A percentile compares a stretch with the other conserved stretches of the same genome.
Evolutionary conservation across 2,329 filamentous ascomycete genomes (phyloP).

Genomic region (Clarireedia paspali): DNA sequence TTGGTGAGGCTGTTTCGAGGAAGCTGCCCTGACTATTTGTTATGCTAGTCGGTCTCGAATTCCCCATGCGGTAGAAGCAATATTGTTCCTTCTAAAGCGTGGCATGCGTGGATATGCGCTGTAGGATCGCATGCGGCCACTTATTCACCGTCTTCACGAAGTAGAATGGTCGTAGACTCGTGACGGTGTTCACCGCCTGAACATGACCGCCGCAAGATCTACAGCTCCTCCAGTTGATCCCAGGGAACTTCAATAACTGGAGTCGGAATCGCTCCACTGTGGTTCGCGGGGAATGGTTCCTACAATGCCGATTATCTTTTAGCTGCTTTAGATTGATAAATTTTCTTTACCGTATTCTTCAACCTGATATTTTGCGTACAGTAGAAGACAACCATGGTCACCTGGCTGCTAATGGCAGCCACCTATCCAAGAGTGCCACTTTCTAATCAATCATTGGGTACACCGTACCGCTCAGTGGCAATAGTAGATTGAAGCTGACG

Average conservation of each 20-base stretch:
- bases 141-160: background rate
- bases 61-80: slow-evolving; percentile 2
- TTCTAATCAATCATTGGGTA: no score
- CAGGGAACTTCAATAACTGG: background rate
- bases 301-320: background rate
- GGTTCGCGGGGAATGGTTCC: background rate
- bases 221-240: background rate
- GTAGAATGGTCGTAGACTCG: background rate
- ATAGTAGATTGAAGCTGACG: no score
- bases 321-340: slow-evolving; percentile 3
- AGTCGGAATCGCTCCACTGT: slow-evolving; percentile 6
- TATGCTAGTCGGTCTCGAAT: background rate
- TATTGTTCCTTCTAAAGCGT: slow-evolving; percentile 2
- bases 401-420: background rate
- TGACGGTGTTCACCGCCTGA: slow-evolving; percentile 1
- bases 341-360: background rate
- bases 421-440: no score
- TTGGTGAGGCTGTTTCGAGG: background rate
- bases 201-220: slow-evolving; percentile 1
- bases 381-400: background rate
- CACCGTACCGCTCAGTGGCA: no score
- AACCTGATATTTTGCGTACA: background rate
- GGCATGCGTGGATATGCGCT: background rate
- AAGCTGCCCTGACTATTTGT: slow-evolving; percentile 1
- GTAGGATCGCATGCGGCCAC: background rate